Base-by-base conservation (phyloP, 306 rosid genomes). In the Cicer arietinum region DNA sequence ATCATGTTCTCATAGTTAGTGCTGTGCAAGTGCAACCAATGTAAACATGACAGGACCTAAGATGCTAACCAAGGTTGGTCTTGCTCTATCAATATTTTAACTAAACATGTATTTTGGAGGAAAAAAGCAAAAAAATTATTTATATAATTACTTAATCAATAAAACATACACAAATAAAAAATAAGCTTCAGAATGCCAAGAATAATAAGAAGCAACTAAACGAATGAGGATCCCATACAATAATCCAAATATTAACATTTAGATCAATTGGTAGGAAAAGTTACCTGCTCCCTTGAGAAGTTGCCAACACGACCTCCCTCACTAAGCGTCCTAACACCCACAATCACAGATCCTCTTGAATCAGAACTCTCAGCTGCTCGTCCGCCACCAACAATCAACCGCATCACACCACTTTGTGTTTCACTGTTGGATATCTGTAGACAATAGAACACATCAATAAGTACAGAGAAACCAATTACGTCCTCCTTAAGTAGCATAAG, bases 271-370 rank as follows among this genome's bases (percentile, higher is more conserved):
- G 75, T 54, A 65, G 35, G 69, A 30, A 51, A 64, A 65, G 56
- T 60, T 72, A 94, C 99, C 95, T 94, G 99, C 88, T 94, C 97
- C 87, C 99, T 90, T 7, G 99, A 92, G 84, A 94, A 94, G 79
- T 85, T 84, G 68, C 99, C 99, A 62, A 94, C 99, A 65, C 99
- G 96, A 30, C 99, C 99, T 59, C 99, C 99, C 90, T 94, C 99
- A 57, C 99, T 94, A 68, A 94, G 96, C 67, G 99, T 94, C 76
- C 99, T 88, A 83, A 94, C 99, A 71, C 99, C 99, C 53, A 94
- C 96, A 85, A 94, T 96, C 78, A 94, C 99, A 63, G 99, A 90
- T 77, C 99, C 97, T 86, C 88, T 87, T 73, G 95, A 81, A 6
- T 86, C 87, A 1, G 90, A 79, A 83, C 87, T 82, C 88, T 94